A percentile compares a stretch with the other conserved stretches of the same genome.
These are phyloP conservation scores for Hirschioporus abietinus DNA, from an alignment of 768 basidiomycete species.

Conservation along the genomic window DNA sequence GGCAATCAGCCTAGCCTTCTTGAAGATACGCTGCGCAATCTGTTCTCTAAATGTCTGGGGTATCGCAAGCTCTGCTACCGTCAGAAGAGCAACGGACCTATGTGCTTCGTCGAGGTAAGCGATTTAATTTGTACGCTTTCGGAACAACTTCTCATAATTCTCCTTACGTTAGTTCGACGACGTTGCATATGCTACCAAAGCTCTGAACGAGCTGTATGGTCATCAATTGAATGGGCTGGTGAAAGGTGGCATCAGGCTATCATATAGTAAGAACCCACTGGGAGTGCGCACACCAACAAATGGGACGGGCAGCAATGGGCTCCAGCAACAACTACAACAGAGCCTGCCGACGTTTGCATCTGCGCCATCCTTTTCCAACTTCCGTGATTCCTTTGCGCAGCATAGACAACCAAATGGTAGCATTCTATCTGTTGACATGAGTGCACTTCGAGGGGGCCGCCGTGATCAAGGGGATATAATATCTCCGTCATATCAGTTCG, in stretches of 20 bases:
- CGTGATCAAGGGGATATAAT: neutral
- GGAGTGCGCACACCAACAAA: conserved; percentile 82
- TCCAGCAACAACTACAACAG: conserved; percentile 2
- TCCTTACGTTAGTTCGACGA: conserved; percentile 71
- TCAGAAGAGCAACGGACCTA: conserved; percentile 95
- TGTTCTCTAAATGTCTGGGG: conserved; percentile 77
- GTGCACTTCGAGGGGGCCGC: neutral
- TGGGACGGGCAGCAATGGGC: conserved; percentile 13
- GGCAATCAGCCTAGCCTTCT: conserved; percentile 76
- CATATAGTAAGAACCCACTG: conserved; percentile 98
- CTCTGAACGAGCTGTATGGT: conserved; percentile 88
- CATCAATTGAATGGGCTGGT: conserved; percentile 87
- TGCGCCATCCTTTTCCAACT: neutral
- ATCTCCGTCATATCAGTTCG: conserved; percentile 24
- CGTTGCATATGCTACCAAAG: conserved; percentile 74
- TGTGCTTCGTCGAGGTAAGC: conserved; percentile 96
- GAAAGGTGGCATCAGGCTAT: conserved; percentile 94
- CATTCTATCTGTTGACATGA: conserved; percentile 5
- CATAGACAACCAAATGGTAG: neutral
- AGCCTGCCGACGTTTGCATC: neutral
- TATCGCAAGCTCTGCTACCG: conserved; percentile 92
- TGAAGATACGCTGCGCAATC: conserved; percentile 78
- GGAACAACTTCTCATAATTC: neutral
- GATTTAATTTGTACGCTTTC: conserved; percentile 4
- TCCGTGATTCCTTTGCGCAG: neutral